Conservation (phyloP, 1,284 basidiomycete genomes). For the Ganoderma boninense region DNA sequence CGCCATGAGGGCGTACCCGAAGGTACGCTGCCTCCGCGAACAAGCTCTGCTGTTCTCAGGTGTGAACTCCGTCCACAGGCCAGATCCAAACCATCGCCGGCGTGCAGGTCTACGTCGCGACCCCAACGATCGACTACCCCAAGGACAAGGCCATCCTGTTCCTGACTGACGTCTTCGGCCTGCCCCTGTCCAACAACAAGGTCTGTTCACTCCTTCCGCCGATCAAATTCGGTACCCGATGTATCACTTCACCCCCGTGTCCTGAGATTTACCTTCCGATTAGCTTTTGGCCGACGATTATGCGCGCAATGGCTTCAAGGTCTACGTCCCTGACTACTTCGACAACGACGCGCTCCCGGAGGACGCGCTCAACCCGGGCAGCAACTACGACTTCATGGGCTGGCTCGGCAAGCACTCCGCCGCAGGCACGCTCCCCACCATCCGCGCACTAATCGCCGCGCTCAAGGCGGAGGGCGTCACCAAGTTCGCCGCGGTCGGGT, state of each 20-base stretch:
- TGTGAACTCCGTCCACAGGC: constrained; percentile 30
- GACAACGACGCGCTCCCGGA: constrained; percentile 48
- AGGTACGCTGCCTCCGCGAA: constrained; percentile 29
- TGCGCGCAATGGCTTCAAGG: constrained; percentile 61
- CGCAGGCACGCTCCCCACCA: constrained; percentile 51
- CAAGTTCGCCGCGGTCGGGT: constrained; percentile 65
- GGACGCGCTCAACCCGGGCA: constrained; percentile 29
- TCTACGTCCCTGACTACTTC: constrained; percentile 55
- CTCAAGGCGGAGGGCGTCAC: constrained; percentile 69
- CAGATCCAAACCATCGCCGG: constrained; percentile 54
- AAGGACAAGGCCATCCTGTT: constrained; percentile 64
- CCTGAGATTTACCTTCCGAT: neutral
- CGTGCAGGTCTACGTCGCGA: constrained; percentile 57
- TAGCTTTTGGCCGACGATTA: constrained; percentile 59
- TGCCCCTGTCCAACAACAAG: constrained; percentile 52
- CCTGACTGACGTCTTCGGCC: constrained; percentile 60
- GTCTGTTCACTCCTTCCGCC: constrained; percentile 30
- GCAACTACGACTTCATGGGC: constrained; percentile 49
- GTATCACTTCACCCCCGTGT: neutral
- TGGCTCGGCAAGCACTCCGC: constrained; percentile 62
- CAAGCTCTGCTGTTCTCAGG: neutral
- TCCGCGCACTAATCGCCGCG: constrained; percentile 65
- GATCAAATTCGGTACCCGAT: neutral
- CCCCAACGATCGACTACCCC: constrained; percentile 53
- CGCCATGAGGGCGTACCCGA: constrained; percentile 43